phyloP scores from a whole-genome alignment of 1,139 yeast species.

The Yamadazyma siamensis region DNA sequence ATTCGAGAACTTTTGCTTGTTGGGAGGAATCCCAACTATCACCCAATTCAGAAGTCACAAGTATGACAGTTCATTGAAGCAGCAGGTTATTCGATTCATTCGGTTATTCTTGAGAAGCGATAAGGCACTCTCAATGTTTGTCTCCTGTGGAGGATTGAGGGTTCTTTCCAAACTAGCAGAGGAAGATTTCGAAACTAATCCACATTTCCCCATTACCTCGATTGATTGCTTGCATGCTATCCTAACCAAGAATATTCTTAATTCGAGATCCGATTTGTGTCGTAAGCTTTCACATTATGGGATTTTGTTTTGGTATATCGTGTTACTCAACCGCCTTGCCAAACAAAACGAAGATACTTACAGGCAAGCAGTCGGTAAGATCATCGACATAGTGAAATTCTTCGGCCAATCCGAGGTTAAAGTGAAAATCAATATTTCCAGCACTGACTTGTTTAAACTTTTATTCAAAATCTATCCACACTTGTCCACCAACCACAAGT shows the following conservation, averaged over 20 bases:
- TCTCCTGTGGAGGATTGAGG: constrained; percentile 56
- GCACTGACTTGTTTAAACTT: constrained; percentile 44
- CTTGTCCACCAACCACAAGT: constrained; percentile 29
- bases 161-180: constrained; percentile 51
- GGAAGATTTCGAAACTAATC: constrained; percentile 48
- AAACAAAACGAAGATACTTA: constrained; percentile 12
- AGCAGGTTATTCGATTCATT: constrained; percentile 45
- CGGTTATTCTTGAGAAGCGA: constrained; percentile 35
- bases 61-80: constrained; percentile 34
- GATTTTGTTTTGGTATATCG: constrained; percentile 48
- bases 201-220: constrained; percentile 46
- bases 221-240: constrained; percentile 46
- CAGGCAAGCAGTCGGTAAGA: constrained; percentile 21
- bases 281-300: constrained; percentile 51
- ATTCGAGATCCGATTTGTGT: constrained; percentile 52
- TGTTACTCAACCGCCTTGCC: constrained; percentile 33
- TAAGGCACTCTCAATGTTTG: constrained; percentile 45
- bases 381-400: constrained; percentile 36
- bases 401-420: constrained; percentile 45
- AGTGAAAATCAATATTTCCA: constrained; percentile 38
- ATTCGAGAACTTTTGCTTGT: constrained; percentile 49
- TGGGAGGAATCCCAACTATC: constrained; percentile 57
- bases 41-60: constrained; percentile 40
- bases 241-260: constrained; percentile 39
- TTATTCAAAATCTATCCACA: constrained; percentile 37